phyloP scores from a whole-genome alignment of 805 yeast species.

The Wickerhamiella allomyrinae region DNA sequence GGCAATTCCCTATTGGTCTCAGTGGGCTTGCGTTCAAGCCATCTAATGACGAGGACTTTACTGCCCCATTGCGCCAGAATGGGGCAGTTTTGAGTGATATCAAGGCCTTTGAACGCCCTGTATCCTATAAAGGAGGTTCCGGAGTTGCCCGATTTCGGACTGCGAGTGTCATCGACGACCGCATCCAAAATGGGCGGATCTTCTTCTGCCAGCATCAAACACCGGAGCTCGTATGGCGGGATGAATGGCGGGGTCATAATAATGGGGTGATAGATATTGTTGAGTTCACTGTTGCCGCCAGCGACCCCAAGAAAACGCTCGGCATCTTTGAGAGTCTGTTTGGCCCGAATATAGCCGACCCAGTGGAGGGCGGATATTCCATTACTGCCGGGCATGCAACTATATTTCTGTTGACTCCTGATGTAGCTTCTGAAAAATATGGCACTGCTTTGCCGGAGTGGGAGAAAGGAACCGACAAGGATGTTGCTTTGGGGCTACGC shows the following conservation, averaged over 20 bases:
- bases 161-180: not conserved
- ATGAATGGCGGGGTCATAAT: not conserved
- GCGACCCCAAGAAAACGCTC: not conserved
- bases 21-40: not conserved
- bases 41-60: not conserved
- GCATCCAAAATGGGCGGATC: not conserved
- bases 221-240: not conserved
- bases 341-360: not conserved
- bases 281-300: not conserved
- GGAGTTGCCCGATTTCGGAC: not conserved
- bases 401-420: not conserved
- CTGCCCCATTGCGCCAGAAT: not conserved
- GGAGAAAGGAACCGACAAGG: not conserved
- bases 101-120: not conserved
- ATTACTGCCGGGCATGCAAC: not conserved
- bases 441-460: not conserved
- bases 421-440: not conserved
- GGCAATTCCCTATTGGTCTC: not conserved
- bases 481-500: not conserved
- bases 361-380: not conserved
- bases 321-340: not conserved
- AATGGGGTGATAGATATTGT: not conserved
- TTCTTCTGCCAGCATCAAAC: not conserved
- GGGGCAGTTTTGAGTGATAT: not conserved
- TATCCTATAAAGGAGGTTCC: not conserved